A percentile compares a stretch with the other conserved stretches of the same genome.
Evolutionary conservation across 2,329 filamentous ascomycete species (phyloP).

Genomic region (Xylariaceae sp.): DNA sequence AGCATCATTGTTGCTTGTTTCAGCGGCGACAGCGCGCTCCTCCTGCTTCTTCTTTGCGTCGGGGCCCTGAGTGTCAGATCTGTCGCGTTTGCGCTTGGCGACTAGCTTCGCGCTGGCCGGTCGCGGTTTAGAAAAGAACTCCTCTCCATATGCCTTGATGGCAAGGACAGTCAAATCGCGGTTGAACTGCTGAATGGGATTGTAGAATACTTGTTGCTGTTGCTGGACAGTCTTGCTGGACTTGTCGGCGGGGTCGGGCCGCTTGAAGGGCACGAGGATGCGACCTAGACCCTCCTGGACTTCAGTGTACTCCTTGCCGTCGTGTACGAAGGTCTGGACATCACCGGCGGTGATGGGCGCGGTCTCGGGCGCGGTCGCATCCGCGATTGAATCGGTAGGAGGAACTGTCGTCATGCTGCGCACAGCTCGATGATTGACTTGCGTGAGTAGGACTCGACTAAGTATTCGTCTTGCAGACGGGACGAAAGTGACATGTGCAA

Average conservation of each 20-base stretch:
- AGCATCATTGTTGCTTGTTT: constrained; percentile 7
- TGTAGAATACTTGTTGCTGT: constrained; percentile 88
- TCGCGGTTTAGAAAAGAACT: constrained; percentile 47
- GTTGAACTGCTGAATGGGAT: constrained; percentile 98
- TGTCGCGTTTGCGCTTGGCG: constrained; percentile 27
- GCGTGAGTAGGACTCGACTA: constrained; percentile 11
- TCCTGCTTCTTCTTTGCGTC: constrained; percentile 25
- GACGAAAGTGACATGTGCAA: not conserved
- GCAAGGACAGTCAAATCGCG: constrained; percentile 89
- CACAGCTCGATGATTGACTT: constrained; percentile 16
- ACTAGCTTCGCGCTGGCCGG: constrained; percentile 39
- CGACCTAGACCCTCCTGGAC: constrained; percentile 53
- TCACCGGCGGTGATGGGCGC: constrained; percentile 25
- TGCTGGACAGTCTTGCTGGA: constrained; percentile 47
- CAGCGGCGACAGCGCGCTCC: constrained; percentile 8
- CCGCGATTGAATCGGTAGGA: constrained; percentile 12
- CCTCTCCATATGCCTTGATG: constrained; percentile 81
- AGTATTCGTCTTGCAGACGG: constrained; percentile 19
- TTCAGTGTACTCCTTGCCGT: constrained; percentile 47
- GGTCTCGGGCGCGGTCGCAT: not conserved
- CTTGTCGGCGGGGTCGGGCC: constrained; percentile 34
- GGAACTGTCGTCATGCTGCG: constrained; percentile 28
- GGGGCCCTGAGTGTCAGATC: constrained; percentile 15
- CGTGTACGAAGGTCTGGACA: constrained; percentile 34
- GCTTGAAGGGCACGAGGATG: constrained; percentile 46